A percentile compares a stretch with the other conserved stretches of the same genome.
Evolutionary conservation across 73 alveolate species (phyloP).

Genomic region (Stentor coeruleus): DNA sequence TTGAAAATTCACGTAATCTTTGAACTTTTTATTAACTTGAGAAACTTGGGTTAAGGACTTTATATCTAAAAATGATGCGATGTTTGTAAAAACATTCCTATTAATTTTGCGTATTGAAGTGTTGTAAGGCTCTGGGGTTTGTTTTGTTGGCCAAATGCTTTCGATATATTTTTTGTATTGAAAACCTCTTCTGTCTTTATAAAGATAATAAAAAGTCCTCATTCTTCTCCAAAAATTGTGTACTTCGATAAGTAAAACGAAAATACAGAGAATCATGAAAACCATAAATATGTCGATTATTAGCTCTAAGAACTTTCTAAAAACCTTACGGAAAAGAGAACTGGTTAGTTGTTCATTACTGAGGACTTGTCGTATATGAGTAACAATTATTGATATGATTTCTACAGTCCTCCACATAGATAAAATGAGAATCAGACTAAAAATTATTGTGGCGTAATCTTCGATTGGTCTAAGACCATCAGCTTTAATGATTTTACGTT

Average conservation of each 20-base stretch:
- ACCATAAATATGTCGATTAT: slow-evolving; percentile 9
- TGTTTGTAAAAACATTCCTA: not conserved
- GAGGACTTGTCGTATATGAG: slow-evolving; percentile 15
- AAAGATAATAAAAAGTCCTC: slow-evolving; percentile 15
- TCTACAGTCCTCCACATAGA: slow-evolving; percentile 17
- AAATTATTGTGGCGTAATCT: not conserved
- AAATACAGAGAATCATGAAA: slow-evolving; percentile 1
- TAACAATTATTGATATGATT: not conserved
- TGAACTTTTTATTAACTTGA: not conserved
- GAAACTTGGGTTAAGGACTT: slow-evolving; percentile 11
- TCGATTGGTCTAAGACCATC: not conserved
- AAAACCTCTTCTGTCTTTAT: slow-evolving; percentile 16
- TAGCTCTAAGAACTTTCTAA: slow-evolving; percentile 9
- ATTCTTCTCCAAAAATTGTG: slow-evolving; percentile 14
- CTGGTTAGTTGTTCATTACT: not conserved
- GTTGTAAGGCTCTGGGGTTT: not conserved
- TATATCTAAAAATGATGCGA: not conserved
- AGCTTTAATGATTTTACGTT: not conserved
- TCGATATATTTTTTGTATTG: not conserved
- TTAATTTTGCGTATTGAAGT: not conserved
- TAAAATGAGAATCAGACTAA: not conserved
- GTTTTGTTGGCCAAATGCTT: not conserved
- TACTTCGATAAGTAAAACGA: not conserved
- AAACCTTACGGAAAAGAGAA: slow-evolving; percentile 11
- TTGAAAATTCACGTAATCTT: not conserved